Base-by-base conservation (phyloP, 1,139 yeast genomes). In the Citeromyces hawaiiensis region DNA sequence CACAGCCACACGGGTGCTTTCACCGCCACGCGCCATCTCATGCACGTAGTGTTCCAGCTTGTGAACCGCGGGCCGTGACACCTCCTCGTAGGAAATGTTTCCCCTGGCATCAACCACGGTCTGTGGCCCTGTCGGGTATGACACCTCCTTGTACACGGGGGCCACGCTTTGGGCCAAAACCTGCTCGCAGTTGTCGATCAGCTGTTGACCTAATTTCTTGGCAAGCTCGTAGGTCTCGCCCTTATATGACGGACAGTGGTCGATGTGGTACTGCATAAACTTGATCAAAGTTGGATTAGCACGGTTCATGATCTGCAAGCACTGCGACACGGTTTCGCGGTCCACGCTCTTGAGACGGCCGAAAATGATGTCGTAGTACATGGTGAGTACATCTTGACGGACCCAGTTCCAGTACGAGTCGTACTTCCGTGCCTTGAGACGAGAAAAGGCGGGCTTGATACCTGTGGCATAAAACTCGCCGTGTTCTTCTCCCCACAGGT, bases 321-420 rank as follows among this genome's bases (percentile, higher is more conserved):
- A 94, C 61, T 88, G 95, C 49, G 88, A 76, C 45, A 91, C 94
- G 47, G 94, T 87, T 66, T 91, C 96, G 60, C 98, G 80, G 59
- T 91, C 97, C 48, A 91, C 82, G 44, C 86, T 80, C 38, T 80
- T 77, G 51, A 91, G 72, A 49, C 85, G 81, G 56, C 98, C 98
- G 60, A 91, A 93, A 53, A 91, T 86, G 53, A 91, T 86, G 63
- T 91, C 96, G 59, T 76, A 91, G 67, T 86, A 91, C 87, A 91
- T 82, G 40, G 88, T 78, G 51, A 91, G 67, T 45, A 93, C 83
- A 60, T 93, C 96, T 68, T 91, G 98, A 64, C 96, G 83, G 37
- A 97, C 96, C 98, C 98, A 91, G 64, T 93, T 93, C 98, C 98
- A 91, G 63, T 88, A 87, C 21, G 97, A 87, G 63, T 91, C 97